phyloP scores from a whole-genome alignment of 2,329 filamentous ascomycete species.

The Epichloe uncinata region DNA sequence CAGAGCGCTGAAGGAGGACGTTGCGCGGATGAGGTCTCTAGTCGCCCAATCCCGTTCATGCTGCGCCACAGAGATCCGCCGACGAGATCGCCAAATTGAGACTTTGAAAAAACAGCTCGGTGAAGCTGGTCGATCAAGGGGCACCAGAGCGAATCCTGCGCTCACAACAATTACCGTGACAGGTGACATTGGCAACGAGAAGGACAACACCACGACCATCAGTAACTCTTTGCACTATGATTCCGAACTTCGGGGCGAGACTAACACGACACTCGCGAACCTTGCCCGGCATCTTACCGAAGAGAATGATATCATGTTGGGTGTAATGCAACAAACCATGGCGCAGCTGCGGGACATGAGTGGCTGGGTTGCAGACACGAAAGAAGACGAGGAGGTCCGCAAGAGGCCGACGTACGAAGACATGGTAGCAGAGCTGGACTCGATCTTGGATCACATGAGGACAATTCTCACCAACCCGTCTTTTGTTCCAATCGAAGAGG shows the following conservation, averaged over 20 bases:
- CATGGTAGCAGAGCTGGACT: slow-evolving; percentile 61
- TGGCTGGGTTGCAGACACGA: slow-evolving; percentile 32
- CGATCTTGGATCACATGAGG: slow-evolving; percentile 66
- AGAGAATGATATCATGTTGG: slow-evolving; percentile 76
- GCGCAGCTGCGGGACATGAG: slow-evolving; percentile 58
- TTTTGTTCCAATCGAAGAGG: slow-evolving; percentile 90
- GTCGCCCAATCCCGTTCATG: slow-evolving; percentile 74
- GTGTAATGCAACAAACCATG: slow-evolving; percentile 57
- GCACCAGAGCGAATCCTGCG: slow-evolving; percentile 39
- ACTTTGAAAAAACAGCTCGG: slow-evolving; percentile 76
- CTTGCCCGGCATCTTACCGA: slow-evolving; percentile 74
- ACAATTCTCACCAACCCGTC: slow-evolving; percentile 86
- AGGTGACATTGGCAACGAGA: slow-evolving; percentile 37
- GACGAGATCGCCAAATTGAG: slow-evolving; percentile 80
- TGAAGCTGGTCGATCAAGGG: slow-evolving; percentile 51
- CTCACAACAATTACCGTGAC: slow-evolving; percentile 45
- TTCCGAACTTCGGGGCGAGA: slow-evolving; percentile 71
- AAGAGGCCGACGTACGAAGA: slow-evolving; percentile 41
- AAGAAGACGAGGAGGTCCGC: slow-evolving; percentile 17
- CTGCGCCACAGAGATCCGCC: slow-evolving; percentile 82
- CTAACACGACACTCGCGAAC: slow-evolving; percentile 79
- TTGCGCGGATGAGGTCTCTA: slow-evolving; percentile 62
- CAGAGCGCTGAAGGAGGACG: slow-evolving; percentile 71
- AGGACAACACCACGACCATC: slow-evolving; percentile 20
- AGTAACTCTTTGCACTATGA: slow-evolving; percentile 23